Base-by-base conservation (phyloP, 2,329 filamentous ascomycete genomes). In the Penicillium sp. region DNA sequence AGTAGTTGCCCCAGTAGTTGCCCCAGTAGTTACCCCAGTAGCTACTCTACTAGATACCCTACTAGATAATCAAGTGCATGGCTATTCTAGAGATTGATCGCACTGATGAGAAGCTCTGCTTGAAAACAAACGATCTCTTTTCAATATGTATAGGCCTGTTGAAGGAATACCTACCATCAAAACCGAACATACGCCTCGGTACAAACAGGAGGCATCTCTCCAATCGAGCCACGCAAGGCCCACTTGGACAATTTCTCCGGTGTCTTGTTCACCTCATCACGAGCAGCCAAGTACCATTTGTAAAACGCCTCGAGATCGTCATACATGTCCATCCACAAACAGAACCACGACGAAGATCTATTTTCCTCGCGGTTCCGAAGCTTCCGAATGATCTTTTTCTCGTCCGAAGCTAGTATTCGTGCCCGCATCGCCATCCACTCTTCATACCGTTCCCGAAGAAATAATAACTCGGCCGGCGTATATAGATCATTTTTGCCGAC, bases 161-260 rank as follows among this genome's bases (percentile, higher is more conserved):
- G 10, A 10, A 27, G 10, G 10, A 27, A 6, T 10, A 27, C 24
- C 6, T 26, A 20, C 30, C 26, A 49, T 41, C 3, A n/a, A 17
- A 13, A 5, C 18, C 36, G 12, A 7, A n/a, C 8, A 37, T 34
- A 34, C 12, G 29, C 4, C 44, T 18, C 49, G 36, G 23, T 18
- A 29, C 12, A 18, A 21, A 45, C 20, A 32, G 42, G 27, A 23
- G 29, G 42, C 42, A 24, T 23, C 24, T 40, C n/a, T 12, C 2
- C 23, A 26, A 40, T 40, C 12, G 36, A 40, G 2, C 23, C 36
- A 15, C 13, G 10, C 20, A 50, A 36, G 26, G 29, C 51, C 46
- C 51, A 50, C 23, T 46, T 41, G 20, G 40, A 29, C 17, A 50
- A 23, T 12, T 21, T 26, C 32, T 51, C 47, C 21, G 26, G 21